These are phyloP conservation scores for Phalaenopsis hybrid DNA, from an alignment of 116 monocot species.

Conservation along the genomic window DNA sequence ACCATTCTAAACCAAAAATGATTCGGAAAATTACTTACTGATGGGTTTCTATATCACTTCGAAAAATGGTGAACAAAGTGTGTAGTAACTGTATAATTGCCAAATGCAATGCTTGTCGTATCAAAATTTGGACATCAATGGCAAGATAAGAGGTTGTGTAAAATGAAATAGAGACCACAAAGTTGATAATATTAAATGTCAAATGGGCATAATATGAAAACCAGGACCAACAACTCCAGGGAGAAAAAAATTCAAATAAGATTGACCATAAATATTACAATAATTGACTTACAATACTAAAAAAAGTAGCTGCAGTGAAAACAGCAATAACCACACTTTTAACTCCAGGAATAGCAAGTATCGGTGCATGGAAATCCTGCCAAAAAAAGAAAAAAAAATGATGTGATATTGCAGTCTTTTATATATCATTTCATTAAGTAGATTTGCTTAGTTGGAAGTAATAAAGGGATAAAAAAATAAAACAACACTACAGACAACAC, in stretches of 20 bases:
- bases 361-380: constrained; percentile 75
- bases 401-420: no score
- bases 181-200: not conserved
- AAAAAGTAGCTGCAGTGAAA: constrained; percentile 68
- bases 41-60: not conserved
- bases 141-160: not conserved
- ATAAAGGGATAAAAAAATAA: not conserved
- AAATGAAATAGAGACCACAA: not conserved
- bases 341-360: constrained; percentile 57
- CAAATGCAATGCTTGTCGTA: not conserved
- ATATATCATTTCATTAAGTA: no score
- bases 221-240: not conserved
- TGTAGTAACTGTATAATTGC: not conserved
- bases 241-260: not conserved
- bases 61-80: not conserved
- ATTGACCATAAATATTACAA: not conserved
- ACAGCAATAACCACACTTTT: constrained; percentile 72
- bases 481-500: not conserved
- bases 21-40: not conserved
- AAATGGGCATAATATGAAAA: not conserved
- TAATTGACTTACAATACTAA: constrained; percentile 78
- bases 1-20: not conserved
- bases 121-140: not conserved
- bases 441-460: not conserved
- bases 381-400: constrained; percentile 11